Percentiles rank a stretch among this genome's conserved stretches.
Conservation (phyloP, 306 rosid species). For the Morella rubra region DNA sequence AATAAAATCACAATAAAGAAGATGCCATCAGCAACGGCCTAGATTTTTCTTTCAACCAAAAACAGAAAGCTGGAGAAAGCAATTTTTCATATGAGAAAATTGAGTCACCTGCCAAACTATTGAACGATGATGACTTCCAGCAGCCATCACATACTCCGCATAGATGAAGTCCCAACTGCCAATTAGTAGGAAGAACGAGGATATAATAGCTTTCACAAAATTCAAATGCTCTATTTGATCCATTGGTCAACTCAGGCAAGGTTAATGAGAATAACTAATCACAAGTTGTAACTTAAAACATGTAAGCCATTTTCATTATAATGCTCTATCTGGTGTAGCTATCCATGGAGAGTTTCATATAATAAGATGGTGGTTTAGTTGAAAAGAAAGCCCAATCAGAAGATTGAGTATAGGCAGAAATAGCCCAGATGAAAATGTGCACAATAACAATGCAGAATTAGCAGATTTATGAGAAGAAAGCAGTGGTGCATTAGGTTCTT, state of each 20-base stretch:
- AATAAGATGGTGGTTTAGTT: not conserved
- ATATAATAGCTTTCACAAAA: constrained; percentile 9
- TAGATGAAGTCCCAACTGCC: constrained; percentile 99
- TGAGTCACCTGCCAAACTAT: constrained; percentile 88
- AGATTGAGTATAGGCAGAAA: not conserved
- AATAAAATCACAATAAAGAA: not conserved
- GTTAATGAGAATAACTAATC: not conserved
- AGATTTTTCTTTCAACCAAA: constrained; percentile 8
- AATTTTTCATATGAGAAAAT: constrained; percentile 23
- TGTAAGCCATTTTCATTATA: not conserved
- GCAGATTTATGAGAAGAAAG: not conserved
- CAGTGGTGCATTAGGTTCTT: not conserved
- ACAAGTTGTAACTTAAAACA: constrained; percentile 18
- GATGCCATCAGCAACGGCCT: constrained; percentile 1
- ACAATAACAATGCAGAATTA: constrained; percentile 1
- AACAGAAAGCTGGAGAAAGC: constrained; percentile 4
- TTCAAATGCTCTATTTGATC: constrained; percentile 1
- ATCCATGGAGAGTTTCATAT: not conserved
- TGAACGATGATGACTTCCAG: constrained; percentile 87
- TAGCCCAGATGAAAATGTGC: not conserved
- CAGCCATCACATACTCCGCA: constrained; percentile 96
- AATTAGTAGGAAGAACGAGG: constrained; percentile 24
- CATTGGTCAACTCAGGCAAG: constrained; percentile 11
- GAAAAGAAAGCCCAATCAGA: not conserved
- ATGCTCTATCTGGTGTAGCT: not conserved